Percentiles rank a stretch among this genome's conserved stretches.
Evolutionary conservation across 139 green algal genomes (phyloP).

Genomic region (Asterochloris sp.): DNA sequence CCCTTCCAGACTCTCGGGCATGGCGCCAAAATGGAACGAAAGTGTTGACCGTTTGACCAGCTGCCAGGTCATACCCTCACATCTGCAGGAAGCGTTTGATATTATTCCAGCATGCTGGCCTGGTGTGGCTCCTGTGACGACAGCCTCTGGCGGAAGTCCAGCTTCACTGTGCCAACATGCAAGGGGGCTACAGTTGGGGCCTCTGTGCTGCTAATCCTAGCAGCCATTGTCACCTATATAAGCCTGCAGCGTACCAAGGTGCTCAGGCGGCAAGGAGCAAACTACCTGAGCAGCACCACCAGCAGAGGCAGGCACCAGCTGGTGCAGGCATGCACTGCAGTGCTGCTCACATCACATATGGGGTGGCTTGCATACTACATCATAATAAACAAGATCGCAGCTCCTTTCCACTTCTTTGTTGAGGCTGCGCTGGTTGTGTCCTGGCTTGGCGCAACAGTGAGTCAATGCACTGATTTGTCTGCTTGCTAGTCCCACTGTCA

Average conservation of each 20-base stretch:
- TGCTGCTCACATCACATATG: slow-evolving; percentile 1
- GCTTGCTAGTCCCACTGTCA: background rate
- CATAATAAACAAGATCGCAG: background rate
- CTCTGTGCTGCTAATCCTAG: slow-evolving; percentile 1
- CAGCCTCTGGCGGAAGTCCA: background rate
- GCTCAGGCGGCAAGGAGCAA: background rate
- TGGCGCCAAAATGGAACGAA: too few species aligned
- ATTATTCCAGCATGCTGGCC: too few species aligned
- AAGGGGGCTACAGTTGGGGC: slow-evolving; percentile 1
- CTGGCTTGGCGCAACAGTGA: slow-evolving; percentile 4
- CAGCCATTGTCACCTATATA: background rate
- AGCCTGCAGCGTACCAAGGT: background rate
- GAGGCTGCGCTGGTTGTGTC: background rate
- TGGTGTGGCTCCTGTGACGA: background rate
- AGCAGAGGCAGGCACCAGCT: background rate
- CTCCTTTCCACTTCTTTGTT: slow-evolving; percentile 7
- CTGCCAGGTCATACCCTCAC: too few species aligned
- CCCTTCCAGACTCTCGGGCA: too few species aligned
- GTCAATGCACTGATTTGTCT: background rate
- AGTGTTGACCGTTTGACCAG: too few species aligned
- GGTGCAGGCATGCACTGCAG: background rate
- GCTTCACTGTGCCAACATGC: slow-evolving; percentile 14
- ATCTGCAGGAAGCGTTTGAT: too few species aligned
- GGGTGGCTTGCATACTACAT: slow-evolving; percentile 7
- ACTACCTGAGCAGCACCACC: background rate